A percentile compares a stretch with the other conserved stretches of the same genome.
phyloP scores from a whole-genome alignment of 208 protist genomes.

The Wallacemonas rigidus region DNA sequence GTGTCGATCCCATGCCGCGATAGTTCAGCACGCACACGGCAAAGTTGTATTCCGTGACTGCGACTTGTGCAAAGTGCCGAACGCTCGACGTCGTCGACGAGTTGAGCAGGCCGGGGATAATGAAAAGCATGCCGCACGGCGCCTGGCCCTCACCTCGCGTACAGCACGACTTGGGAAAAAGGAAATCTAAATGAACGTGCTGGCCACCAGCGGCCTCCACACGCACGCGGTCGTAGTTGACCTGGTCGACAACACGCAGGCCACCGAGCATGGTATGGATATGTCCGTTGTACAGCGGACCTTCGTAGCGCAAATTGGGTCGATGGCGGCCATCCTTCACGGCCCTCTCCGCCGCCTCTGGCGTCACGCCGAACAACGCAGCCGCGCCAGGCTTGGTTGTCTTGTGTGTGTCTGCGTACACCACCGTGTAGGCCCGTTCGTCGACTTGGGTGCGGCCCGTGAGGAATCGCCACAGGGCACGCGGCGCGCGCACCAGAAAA shows the following conservation, averaged over 20 bases:
- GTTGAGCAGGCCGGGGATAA: slow-evolving; percentile 33
- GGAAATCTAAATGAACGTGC: slow-evolving; percentile 50
- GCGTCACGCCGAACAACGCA: slow-evolving; percentile 1
- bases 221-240: slow-evolving; percentile 39
- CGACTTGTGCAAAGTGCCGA: slow-evolving; percentile 16
- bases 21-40: slow-evolving; percentile 50
- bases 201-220: slow-evolving; percentile 39
- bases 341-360: not conserved
- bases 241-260: slow-evolving; percentile 22
- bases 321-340: not conserved
- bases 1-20: slow-evolving; percentile 54
- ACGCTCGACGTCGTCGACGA: slow-evolving; percentile 25
- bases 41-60: slow-evolving; percentile 17
- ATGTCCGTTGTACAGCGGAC: slow-evolving; percentile 58
- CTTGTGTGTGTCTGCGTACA: not conserved
- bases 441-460: not conserved
- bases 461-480: slow-evolving; percentile 19
- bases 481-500: slow-evolving; percentile 25
- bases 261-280: slow-evolving; percentile 45
- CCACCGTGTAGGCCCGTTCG: slow-evolving; percentile 10
- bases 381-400: slow-evolving; percentile 1
- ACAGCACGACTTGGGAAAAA: slow-evolving; percentile 18
- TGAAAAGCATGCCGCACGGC: slow-evolving; percentile 28
- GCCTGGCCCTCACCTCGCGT: not conserved
- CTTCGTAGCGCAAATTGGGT: slow-evolving; percentile 30